These are phyloP conservation scores for Crithidia fasciculata DNA, from an alignment of 208 protist genomes.

Conservation along the genomic window DNA sequence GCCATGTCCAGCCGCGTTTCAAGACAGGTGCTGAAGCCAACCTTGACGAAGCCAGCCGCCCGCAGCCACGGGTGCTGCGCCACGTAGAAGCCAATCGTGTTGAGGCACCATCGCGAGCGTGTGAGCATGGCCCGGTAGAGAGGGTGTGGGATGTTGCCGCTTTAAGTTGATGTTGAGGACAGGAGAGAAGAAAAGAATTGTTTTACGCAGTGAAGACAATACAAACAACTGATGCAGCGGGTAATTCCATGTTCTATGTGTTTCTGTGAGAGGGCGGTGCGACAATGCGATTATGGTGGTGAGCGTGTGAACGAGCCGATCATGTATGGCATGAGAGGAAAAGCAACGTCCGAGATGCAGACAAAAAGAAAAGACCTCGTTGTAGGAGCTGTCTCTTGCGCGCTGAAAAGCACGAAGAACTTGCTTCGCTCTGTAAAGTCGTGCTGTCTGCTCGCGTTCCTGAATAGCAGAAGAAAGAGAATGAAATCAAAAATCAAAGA, in stretches of 20 bases:
- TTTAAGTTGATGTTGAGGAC: not conserved
- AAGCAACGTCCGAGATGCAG: too few species aligned
- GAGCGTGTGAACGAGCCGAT: not conserved
- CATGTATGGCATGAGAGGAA: too few species aligned
- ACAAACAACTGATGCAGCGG: not conserved
- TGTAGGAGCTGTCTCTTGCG: too few species aligned
- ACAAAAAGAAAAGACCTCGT: too few species aligned
- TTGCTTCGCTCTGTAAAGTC: too few species aligned
- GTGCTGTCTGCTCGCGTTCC: too few species aligned
- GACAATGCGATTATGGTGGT: not conserved
- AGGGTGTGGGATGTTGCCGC: too few species aligned
- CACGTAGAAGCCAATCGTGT: constrained; percentile 69
- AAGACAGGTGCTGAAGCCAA: constrained; percentile 65
- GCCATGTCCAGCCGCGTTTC: constrained; percentile 70
- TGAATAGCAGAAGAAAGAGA: too few species aligned
- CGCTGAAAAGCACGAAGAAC: too few species aligned
- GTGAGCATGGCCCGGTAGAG: constrained; percentile 21
- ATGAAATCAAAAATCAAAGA: too few species aligned
- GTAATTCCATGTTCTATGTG: too few species aligned
- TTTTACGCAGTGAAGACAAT: too few species aligned
- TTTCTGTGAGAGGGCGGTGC: not conserved
- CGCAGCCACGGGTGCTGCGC: constrained; percentile 73
- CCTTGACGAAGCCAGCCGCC: constrained; percentile 64
- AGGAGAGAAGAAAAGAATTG: not conserved
- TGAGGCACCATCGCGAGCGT: constrained; percentile 8